These are phyloP conservation scores for Boletus subparvulus DNA, from an alignment of 768 basidiomycete species.

Conservation along the genomic window DNA sequence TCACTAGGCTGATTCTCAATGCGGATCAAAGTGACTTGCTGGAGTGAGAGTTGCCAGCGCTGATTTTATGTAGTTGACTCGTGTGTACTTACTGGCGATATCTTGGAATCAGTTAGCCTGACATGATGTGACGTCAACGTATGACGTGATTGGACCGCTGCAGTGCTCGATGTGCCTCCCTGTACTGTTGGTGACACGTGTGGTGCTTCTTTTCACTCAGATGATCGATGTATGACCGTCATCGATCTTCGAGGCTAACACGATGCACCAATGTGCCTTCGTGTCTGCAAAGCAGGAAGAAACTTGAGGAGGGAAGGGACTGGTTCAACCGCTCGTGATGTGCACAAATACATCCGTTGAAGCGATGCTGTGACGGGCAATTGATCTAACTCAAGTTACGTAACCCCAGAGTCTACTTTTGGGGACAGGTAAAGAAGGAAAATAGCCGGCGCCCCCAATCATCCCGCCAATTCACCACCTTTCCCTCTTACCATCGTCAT, in stretches of 20 bases:
- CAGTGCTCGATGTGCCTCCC: conserved; percentile 30
- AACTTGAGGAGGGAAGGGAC: neutral
- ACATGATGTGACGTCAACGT: neutral
- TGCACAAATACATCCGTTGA: too few species aligned
- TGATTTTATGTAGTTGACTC: neutral
- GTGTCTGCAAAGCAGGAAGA: neutral
- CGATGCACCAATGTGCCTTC: neutral
- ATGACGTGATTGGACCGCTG: conserved; percentile 12
- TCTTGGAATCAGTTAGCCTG: neutral
- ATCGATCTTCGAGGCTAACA: conserved; percentile 18
- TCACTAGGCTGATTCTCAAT: conserved; percentile 34
- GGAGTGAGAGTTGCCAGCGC: conserved; percentile 1
- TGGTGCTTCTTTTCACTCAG: conserved; percentile 2
- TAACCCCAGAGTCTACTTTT: conserved; percentile 34
- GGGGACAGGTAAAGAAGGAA: conserved; percentile 24
- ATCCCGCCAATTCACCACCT: conserved; percentile 1
- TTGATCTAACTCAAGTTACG: conserved; percentile 17
- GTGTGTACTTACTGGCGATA: neutral
- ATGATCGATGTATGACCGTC: conserved; percentile 7
- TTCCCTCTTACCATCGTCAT: conserved; percentile 24
- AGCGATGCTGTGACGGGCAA: too few species aligned
- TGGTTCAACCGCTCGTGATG: too few species aligned
- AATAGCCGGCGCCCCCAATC: conserved; percentile 19
- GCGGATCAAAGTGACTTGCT: conserved; percentile 29
- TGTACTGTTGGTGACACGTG: neutral